Percentiles rank a stretch among this genome's conserved stretches.
Conservation (phyloP, 73 alveolate species). For the Symbiodinium natans region DNA sequence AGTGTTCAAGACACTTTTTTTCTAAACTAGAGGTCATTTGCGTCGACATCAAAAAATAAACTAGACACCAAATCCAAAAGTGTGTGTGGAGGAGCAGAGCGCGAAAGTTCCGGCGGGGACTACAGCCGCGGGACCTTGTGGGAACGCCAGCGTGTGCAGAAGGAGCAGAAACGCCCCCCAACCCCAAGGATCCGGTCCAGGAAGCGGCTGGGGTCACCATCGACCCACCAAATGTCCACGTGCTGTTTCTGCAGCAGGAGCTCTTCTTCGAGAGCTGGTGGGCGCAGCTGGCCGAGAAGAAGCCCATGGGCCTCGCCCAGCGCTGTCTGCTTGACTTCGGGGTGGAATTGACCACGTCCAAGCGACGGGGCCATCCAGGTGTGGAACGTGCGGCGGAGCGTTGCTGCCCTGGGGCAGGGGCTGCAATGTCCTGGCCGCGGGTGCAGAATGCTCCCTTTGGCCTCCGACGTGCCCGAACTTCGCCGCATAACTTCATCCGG, state of each 20-base stretch:
- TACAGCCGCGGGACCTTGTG: background rate
- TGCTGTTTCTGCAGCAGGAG: slow-evolving; percentile 32
- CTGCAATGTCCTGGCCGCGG: background rate
- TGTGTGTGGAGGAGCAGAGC: no score
- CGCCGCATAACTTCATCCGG: background rate
- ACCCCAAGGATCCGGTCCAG: background rate
- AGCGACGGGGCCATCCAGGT: background rate
- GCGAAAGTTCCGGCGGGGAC: no score
- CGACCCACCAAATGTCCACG: slow-evolving; percentile 1
- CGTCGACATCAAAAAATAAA: no score
- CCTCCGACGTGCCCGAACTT: background rate
- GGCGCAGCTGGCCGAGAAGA: slow-evolving; percentile 29
- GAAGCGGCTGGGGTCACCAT: slow-evolving; percentile 11
- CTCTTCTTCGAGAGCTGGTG: slow-evolving; percentile 13
- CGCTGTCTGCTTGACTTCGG: slow-evolving; percentile 17
- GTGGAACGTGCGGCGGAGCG: background rate
- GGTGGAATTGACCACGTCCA: background rate
- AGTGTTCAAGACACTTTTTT: no score
- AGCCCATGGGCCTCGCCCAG: slow-evolving; percentile 31
- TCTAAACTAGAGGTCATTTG: no score
- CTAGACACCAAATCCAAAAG: no score
- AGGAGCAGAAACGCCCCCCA: background rate
- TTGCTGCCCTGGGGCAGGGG: background rate
- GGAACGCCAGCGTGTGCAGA: slow-evolving; percentile 14
- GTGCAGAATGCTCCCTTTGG: background rate